Evolutionary conservation across 2,329 filamentous ascomycete species (phyloP), one percentile per base, ranked within the genome.

Genomic region (Ramularia collo-cygni): DNA sequence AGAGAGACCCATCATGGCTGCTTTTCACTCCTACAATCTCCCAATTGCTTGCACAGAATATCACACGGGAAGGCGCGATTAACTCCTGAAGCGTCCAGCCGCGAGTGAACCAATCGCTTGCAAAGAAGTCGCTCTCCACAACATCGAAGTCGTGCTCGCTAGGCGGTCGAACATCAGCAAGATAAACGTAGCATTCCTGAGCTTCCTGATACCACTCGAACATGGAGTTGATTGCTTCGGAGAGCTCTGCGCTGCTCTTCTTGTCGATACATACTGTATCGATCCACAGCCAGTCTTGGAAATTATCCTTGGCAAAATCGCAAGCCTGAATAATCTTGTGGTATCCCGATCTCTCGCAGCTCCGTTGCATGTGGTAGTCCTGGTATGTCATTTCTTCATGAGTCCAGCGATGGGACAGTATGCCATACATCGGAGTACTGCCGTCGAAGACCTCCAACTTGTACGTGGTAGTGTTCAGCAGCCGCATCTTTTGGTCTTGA

Each of bases 161-260:
- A 24, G 21, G 21, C 21, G 21, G 5, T 18, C 30, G 12, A 28
- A 46, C 40, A 37, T 44, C 41, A 2, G 26, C 17, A 12, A 44
- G 44, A 8, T 40, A 37, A 12, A 40, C 44, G 18, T 34, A 38
- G 27, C 40, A 47, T 12, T 33, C 29, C 8, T 33, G 15, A 2
- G 44, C 28, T 6, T 30, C 15, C 31, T 32, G 28, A 21, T 46
- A 43, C 26, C 33, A 46, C 4, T 14, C 21, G 21, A 35, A 43
- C 40, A 46, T 46, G 5, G 46, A 69, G 14, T 72, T 73, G 3
- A 59, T 58, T 67, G 76, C 52, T 50, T 64, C 59, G 37, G 65
- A 63, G 14, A 55, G 46, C 47, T 68, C 68, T 51, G 58, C 49
- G 67, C 70, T 40, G 70, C 68, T 41, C 64, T 28, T 26, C 32